Conservation (phyloP, 208 protist species). For the Leishmania gerbilli region DNA sequence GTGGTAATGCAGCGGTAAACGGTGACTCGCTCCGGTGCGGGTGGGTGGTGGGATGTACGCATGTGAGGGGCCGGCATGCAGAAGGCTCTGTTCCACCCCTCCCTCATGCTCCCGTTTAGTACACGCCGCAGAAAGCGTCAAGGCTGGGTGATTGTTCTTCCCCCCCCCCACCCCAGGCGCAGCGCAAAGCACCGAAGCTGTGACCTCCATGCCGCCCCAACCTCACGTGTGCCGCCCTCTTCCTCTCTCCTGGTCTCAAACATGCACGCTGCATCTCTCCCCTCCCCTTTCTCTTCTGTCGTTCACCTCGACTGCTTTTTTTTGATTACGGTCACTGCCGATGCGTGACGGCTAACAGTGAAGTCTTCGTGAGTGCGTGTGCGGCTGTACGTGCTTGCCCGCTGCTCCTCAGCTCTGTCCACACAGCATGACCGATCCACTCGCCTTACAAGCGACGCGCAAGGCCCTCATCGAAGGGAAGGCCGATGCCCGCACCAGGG, state of each 20-base stretch:
- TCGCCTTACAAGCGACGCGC: slow-evolving; percentile 42
- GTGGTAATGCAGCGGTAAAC: background rate
- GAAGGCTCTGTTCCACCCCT: background rate
- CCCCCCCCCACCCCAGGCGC: background rate
- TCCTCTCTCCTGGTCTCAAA: background rate
- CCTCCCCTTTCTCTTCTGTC: background rate
- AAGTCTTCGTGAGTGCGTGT: background rate
- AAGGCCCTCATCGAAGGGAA: slow-evolving; percentile 64
- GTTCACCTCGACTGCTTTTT: background rate
- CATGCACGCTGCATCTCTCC: background rate
- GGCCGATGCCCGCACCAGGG: slow-evolving; percentile 46
- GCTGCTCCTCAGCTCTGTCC: background rate
- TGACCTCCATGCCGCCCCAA: background rate
- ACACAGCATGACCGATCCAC: slow-evolving; percentile 38
- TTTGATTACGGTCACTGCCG: background rate
- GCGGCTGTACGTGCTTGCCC: background rate
- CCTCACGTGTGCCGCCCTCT: background rate
- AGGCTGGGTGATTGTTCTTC: background rate
- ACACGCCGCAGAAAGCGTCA: background rate
- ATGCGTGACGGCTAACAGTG: background rate
- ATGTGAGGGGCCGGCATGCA: background rate
- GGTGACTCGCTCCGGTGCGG: background rate
- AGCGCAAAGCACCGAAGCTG: background rate
- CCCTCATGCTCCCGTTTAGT: background rate
- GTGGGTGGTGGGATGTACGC: background rate